A percentile compares a stretch with the other conserved stretches of the same genome.
Conservation (phyloP, 768 basidiomycete genomes). For the Trametes coccinea region DNA sequence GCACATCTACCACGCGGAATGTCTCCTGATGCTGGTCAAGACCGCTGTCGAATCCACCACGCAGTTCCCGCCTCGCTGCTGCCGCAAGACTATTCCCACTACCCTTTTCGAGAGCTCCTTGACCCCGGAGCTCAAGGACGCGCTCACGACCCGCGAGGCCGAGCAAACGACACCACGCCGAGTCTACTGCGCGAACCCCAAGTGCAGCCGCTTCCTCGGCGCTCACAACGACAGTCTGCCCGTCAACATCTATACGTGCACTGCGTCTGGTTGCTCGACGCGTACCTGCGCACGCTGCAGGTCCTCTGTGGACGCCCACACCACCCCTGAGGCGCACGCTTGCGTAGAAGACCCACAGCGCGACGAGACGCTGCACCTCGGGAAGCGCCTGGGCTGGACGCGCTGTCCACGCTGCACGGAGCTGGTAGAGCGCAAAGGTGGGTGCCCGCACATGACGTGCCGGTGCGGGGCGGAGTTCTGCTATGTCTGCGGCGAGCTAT, state of each 20-base stretch:
- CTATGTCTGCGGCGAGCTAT: constrained; percentile 24
- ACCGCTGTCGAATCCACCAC: constrained; percentile 35
- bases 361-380: constrained; percentile 17
- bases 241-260: constrained; percentile 15
- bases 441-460: constrained; percentile 37
- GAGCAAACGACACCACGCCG: constrained; percentile 28
- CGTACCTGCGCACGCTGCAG: constrained; percentile 27
- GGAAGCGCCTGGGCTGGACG: constrained; percentile 25
- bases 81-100: constrained; percentile 32
- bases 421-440: constrained; percentile 30
- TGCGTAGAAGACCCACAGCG: constrained; percentile 16
- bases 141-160: constrained; percentile 20
- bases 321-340: constrained; percentile 6
- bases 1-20: constrained; percentile 38
- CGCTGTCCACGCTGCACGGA: constrained; percentile 33
- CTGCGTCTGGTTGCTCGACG: constrained; percentile 15
- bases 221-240: constrained; percentile 6
- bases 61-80: constrained; percentile 44
- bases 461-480: constrained; percentile 27
- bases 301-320: constrained; percentile 7
- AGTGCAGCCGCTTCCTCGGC: constrained; percentile 33
- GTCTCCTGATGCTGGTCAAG: constrained; percentile 36
- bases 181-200: constrained; percentile 31
- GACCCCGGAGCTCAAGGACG: background rate
- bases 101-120: constrained; percentile 20